Conservation (phyloP, 257 asterid genomes). For the Osmanthus fragrans region DNA sequence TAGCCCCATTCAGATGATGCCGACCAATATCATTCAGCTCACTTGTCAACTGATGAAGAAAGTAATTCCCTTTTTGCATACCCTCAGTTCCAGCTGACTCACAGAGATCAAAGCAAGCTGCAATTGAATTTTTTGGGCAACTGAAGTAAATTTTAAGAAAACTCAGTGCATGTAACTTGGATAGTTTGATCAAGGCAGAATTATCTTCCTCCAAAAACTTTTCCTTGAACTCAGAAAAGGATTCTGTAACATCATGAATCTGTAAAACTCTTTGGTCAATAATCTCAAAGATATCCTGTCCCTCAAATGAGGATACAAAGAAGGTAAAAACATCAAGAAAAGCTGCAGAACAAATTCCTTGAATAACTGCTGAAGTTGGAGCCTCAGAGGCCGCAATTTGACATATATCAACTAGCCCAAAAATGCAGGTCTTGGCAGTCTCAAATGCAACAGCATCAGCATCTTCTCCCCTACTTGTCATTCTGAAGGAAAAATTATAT, state of each 20-base stretch:
- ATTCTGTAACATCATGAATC: constrained; percentile 52
- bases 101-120: constrained; percentile 75
- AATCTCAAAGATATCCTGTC: constrained; percentile 65
- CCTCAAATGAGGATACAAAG: constrained; percentile 67
- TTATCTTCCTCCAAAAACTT: constrained; percentile 59
- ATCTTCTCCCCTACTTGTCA: constrained; percentile 64
- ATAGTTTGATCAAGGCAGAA: constrained; percentile 48
- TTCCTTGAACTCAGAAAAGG: constrained; percentile 43
- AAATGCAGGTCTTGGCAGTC: constrained; percentile 77
- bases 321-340: constrained; percentile 61
- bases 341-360: constrained; percentile 63
- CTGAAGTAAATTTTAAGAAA: constrained; percentile 63
- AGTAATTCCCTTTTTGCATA: constrained; percentile 58
- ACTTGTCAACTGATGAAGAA: constrained; percentile 64
- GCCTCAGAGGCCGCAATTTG: constrained; percentile 59
- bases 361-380: constrained; percentile 55
- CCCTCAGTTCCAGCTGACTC: constrained; percentile 49
- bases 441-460: constrained; percentile 70
- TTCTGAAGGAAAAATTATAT: constrained; percentile 55
- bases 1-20: constrained; percentile 34
- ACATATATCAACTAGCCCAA: constrained; percentile 73
- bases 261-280: constrained; percentile 57
- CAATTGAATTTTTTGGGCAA: constrained; percentile 63
- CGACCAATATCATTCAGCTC: constrained; percentile 49
- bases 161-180: constrained; percentile 64